Evolutionary conservation across 306 rosid genomes (phyloP), one percentile per base, ranked within the genome.

Genomic region (Dalbergia oliveri): DNA sequence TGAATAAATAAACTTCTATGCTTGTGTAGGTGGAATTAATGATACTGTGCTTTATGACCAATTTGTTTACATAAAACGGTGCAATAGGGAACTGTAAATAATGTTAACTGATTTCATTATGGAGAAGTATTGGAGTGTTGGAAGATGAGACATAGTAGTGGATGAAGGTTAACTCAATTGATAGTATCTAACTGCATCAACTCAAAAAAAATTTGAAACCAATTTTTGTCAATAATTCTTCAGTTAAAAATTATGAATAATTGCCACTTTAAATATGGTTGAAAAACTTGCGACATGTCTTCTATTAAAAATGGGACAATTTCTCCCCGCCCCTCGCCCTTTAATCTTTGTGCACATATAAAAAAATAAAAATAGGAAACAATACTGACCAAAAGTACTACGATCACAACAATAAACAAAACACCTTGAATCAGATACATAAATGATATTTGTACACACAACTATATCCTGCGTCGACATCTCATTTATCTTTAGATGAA

Each of bases 331-430:
- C 19, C 58, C 8, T 10, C 3, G 4, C 1, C 7, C 6, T 50
- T 4, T 50, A 12, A 11, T 50, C n/a, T 50, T 12, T 12, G 13
- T 21, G 23, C 23, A 21, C n/a, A 1, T 15, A n/a, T 2, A 3
- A 16, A 15, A 16, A 3, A 6, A 54, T 4, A n/a, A 5, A 54
- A 33, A 31, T 43, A 59, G 56, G 21, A 73, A 65, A 72, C 13
- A 70, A 33, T 10, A 57, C 9, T 76, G 63, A 37, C 62, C 53
- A 43, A 78, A 56, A 79, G 86, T 73, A 56, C 21, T n/a, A 11
- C 54, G 16, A 63, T 37, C 16, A 47, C 64, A 75, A 18, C 13
- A 79, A 82, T 82, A 79, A 83, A 82, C 65, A 86, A 86, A 82
- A 66, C 2, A 63, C 61, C 66, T 19, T 39, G 56, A 73, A 49